Base-by-base conservation (phyloP, 2,329 filamentous ascomycete species). In the Fusarium siculi region DNA sequence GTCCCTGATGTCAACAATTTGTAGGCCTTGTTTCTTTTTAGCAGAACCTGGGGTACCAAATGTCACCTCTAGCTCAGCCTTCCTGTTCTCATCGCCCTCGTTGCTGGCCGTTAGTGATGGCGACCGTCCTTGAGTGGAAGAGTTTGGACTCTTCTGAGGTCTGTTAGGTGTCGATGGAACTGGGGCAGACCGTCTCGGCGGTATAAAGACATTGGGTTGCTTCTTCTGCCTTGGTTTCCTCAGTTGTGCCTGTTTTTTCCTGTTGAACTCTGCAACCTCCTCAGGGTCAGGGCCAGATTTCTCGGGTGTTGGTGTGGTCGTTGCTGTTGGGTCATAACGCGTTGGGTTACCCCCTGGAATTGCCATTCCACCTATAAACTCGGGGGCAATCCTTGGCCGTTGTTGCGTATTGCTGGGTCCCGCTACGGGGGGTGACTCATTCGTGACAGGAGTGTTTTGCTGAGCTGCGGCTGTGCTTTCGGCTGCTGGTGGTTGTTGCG, bases 311-410 rank as follows among this genome's bases (percentile, higher is more conserved):
- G 36, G 62, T 28, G 32, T 15, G 21, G 30, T 25, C n/a, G 42
- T 32, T 37, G 37, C 39, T 25, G 40, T 32, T 49, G 44, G 30
- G 23, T 36, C 40, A 8, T 21, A 40, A 11, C 36, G 53, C 15
- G 40, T 28, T 14, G 36, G 49, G 52, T 71, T 75, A 28, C 70
- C 67, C 30, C 68, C 66, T 43, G 74, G 63, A 19, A 73, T n/a
- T 18, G 68, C 50, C n/a, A 69, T 23, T 16, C 58, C 63, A 7
- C 59, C 72, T 39, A 63, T 25, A 25, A 55, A 25, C 0, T 59
- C 36, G 9, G 42, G 34, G 39, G 42, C 9, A 23, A 52, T 46
- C 37, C 21, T 11, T 16, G 52, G 37, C 15, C 36, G 58, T 36
- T 46, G 39, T n/a, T 50, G 40, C 37, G n/a, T 37, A 9, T 39